These are phyloP conservation scores for Aegilops speltoides DNA, from an alignment of 176 grass and related monocot genomes.

Conservation along the genomic window DNA sequence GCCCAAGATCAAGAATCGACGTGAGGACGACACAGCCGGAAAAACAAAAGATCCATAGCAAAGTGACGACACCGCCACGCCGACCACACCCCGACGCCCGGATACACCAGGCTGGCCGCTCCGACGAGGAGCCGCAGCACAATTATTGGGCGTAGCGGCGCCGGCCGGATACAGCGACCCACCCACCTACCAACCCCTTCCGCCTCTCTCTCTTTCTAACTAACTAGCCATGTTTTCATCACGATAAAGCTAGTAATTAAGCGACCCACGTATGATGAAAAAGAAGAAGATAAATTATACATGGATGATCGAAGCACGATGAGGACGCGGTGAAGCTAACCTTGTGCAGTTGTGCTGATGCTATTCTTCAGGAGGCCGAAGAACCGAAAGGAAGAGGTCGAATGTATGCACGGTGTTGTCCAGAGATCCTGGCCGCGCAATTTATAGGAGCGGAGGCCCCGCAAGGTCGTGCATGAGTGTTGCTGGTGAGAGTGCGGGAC, in stretches of 20 bases:
- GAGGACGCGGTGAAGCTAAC: background rate
- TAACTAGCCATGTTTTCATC: background rate
- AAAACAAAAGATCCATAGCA: background rate
- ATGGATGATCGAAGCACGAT: background rate
- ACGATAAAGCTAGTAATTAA: background rate
- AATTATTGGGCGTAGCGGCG: background rate
- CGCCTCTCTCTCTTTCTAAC: background rate
- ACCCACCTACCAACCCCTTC: background rate
- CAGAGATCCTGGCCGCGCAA: background rate
- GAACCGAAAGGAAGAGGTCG: background rate
- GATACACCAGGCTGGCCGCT: too few relatives aligned
- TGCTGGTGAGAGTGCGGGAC: background rate
- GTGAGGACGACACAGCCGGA: background rate
- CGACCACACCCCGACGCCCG: too few relatives aligned
- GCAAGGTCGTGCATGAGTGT: background rate
- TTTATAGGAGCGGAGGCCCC: background rate
- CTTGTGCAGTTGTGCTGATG: slow-evolving; percentile 4
- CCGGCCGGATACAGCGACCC: background rate
- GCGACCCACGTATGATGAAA: background rate
- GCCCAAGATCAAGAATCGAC: background rate
- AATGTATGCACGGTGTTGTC: background rate
- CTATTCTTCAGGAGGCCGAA: background rate
- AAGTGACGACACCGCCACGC: background rate
- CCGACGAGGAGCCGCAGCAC: background rate
- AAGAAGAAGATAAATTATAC: background rate